These are phyloP conservation scores for Lentinula edodes DNA, from an alignment of 768 basidiomycete species.

Conservation along the genomic window DNA sequence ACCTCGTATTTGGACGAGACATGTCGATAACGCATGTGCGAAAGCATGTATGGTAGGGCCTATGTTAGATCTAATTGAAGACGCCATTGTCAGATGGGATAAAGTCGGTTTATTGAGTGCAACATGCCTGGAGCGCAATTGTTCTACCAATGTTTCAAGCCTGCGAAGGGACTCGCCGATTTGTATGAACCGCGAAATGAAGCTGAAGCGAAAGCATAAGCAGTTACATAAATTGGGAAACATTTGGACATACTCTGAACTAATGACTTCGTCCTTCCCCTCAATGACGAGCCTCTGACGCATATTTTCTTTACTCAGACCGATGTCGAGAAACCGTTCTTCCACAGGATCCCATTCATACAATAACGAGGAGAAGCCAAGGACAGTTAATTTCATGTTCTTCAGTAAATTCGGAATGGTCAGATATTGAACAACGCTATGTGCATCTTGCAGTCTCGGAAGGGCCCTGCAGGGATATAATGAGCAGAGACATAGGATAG, in stretches of 20 bases:
- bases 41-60: conserved; percentile 60
- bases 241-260: conserved; percentile 40
- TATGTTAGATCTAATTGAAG: background rate
- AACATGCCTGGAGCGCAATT: conserved; percentile 45
- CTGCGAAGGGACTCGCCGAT: conserved; percentile 68
- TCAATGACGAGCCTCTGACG: conserved; percentile 40
- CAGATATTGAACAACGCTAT: conserved; percentile 35
- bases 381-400: conserved; percentile 49
- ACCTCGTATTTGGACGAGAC: conserved; percentile 46
- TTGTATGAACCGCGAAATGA: conserved; percentile 55
- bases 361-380: conserved; percentile 64
- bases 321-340: conserved; percentile 53
- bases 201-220: conserved; percentile 26
- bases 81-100: conserved; percentile 23
- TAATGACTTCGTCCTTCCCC: conserved; percentile 52
- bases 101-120: background rate
- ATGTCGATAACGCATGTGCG: conserved; percentile 55
- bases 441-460: conserved; percentile 35
- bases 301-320: conserved; percentile 23
- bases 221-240: background rate
- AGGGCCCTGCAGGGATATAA: conserved; percentile 34
- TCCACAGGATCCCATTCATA: conserved; percentile 53
- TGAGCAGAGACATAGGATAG: background rate
- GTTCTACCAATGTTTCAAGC: conserved; percentile 47
- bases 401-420: conserved; percentile 41